Base-by-base conservation (phyloP, 495 filamentous ascomycete species). In the Aspergillus affinis region DNA sequence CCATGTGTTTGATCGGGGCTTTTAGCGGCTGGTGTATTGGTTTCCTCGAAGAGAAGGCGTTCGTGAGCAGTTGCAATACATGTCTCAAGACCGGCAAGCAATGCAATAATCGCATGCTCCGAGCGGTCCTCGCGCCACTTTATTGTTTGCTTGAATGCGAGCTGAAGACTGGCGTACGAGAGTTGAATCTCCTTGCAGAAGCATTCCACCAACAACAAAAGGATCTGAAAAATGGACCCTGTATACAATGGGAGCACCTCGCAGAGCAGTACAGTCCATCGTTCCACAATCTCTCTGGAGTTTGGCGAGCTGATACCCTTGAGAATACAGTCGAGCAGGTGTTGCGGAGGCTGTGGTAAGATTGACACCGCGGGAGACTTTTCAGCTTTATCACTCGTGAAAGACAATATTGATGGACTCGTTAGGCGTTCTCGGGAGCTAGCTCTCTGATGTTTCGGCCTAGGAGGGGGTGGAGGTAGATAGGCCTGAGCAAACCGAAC, bases 21-120 rank as follows among this genome's bases (percentile, higher is more conserved):
- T 73, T 93, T 96, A 44, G 83, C 74, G 41, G 80, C 74, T 54
- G 86, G 80, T 41, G 74, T 75, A 60, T 87, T 90, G 47, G 85
- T 78, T 72, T 96, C 91, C 61, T 95, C 90, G 45, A 80, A 75
- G 27, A 92, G 73, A 8, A 98, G 81, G 49, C 86, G 87, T 61
- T 96, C 91, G 75, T 99, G 94, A 26, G 89, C 91, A 66, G 84
- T 84, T 30, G 92, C 92, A 58, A 99, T 83, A 46, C 93, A 88
- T 59, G 92, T 89, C 72, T 99, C 95, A 5, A 98, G 83, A 12
- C 89, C 94, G 60, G 93, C 92, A 3, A 98, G 79, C 2, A 98
- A 76, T 17, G 88, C 86, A 52, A 96, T 90, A 20, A 73, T 80
- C 19, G 74, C 75, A 60, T 78, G 72, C 58, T 80, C 78, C 0